Percentiles rank a stretch among this genome's conserved stretches.
Conservation (phyloP, 2,329 filamentous ascomycete genomes). For the Simplicillium sp. region DNA sequence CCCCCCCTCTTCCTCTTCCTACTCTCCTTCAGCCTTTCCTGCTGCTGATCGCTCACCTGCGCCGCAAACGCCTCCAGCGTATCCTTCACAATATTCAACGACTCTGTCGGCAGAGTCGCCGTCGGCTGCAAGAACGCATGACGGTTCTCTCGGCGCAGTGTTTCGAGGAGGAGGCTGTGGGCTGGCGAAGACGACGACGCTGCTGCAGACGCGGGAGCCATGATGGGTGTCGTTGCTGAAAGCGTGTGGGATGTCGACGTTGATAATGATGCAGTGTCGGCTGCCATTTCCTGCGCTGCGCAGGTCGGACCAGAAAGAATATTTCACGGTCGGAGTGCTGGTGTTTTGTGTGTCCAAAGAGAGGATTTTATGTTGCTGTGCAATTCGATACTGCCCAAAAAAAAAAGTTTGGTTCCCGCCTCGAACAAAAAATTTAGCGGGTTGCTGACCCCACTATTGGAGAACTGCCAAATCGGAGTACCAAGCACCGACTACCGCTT, state of each 20-base stretch:
- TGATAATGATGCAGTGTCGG: conserved; percentile 44
- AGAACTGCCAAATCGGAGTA: conserved; percentile 1
- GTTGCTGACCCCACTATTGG: conserved; percentile 5
- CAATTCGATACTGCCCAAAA: background rate
- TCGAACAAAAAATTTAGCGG: conserved; percentile 2
- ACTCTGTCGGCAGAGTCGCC: conserved; percentile 54
- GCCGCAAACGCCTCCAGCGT: conserved; percentile 71
- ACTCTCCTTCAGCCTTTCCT: conserved; percentile 56
- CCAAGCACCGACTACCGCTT: conserved; percentile 1
- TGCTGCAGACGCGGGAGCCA: conserved; percentile 22
- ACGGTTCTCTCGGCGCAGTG: conserved; percentile 49
- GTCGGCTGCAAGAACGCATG: conserved; percentile 72
- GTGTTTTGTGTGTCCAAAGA: no score
- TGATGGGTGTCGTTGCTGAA: conserved; percentile 27
- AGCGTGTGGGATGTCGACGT: conserved; percentile 58
- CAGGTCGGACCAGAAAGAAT: no score
- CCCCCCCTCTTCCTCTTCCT: conserved; percentile 68
- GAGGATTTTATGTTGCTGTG: no score
- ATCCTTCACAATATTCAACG: conserved; percentile 67
- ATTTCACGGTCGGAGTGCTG: no score
- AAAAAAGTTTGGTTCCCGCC: background rate
- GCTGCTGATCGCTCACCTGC: conserved; percentile 64
- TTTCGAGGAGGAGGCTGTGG: conserved; percentile 37
- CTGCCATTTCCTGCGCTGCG: conserved; percentile 19
- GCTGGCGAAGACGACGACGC: conserved; percentile 13